Evolutionary conservation across 257 asterid genomes (phyloP).

Genomic region (Sherardia arvensis): DNA sequence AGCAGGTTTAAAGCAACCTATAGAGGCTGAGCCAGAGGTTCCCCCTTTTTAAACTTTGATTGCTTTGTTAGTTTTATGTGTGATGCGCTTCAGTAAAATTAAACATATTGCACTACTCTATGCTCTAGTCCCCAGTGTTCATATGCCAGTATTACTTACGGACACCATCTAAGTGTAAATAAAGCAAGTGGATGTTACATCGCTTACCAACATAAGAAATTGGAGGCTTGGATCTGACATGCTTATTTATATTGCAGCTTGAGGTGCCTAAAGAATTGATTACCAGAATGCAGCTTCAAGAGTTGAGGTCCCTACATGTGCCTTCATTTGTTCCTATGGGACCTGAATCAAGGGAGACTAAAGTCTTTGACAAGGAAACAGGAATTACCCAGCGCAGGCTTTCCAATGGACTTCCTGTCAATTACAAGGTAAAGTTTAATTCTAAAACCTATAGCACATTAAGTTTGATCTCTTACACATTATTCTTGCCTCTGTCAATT

Average conservation of each 20-base stretch:
- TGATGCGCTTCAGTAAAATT: background rate
- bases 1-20: conserved; percentile 82
- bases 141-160: background rate
- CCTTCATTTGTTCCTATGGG: conserved; percentile 70
- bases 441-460: background rate
- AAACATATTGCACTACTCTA: background rate
- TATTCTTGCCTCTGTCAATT: too few relatives aligned
- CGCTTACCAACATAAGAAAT: background rate
- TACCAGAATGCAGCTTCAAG: conserved; percentile 52
- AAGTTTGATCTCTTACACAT: background rate
- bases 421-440: conserved; percentile 56
- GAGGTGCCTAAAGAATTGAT: conserved; percentile 93
- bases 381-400: conserved; percentile 82
- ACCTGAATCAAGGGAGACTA: conserved; percentile 39
- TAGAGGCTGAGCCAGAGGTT: conserved; percentile 98
- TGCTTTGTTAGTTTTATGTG: background rate
- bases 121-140: background rate
- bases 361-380: conserved; percentile 69
- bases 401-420: conserved; percentile 96
- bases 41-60: conserved; percentile 13
- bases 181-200: background rate
- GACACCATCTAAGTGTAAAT: background rate
- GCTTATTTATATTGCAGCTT: conserved; percentile 48
- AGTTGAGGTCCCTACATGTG: conserved; percentile 35
- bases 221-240: conserved; percentile 14